A percentile compares a stretch with the other conserved stretches of the same genome.
phyloP scores from a whole-genome alignment of 1,284 basidiomycete genomes.

The Hemileia vastatrix region DNA sequence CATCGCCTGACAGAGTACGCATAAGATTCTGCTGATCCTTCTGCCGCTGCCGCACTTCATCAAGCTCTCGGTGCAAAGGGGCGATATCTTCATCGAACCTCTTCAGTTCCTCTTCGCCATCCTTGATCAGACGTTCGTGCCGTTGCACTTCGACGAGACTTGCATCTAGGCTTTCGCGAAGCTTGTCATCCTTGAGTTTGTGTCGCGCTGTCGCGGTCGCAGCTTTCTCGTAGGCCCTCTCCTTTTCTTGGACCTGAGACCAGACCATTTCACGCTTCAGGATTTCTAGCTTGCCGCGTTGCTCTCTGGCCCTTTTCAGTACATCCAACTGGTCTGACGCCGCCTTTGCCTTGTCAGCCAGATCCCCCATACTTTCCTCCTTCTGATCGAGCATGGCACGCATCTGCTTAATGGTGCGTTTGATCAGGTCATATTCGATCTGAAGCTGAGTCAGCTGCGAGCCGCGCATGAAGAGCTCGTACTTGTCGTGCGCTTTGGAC shows the following conservation, averaged over 20 bases:
- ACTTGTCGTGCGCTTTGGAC: constrained; percentile 75
- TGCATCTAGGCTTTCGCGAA: no score
- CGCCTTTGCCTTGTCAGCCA: constrained; percentile 41
- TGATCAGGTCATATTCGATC: constrained; percentile 70
- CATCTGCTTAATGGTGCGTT: constrained; percentile 61
- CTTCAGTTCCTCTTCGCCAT: no score
- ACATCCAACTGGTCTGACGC: constrained; percentile 58
- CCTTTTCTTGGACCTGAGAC: constrained; percentile 68
- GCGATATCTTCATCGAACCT: no score
- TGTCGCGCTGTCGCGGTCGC: no score
- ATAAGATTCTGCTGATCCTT: no score
- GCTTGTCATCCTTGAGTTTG: no score
- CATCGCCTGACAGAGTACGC: no score
- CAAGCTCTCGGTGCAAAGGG: no score
- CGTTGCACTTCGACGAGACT: no score
- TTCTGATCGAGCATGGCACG: constrained; percentile 58
- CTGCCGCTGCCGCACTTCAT: no score
- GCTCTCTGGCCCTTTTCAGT: constrained; percentile 61
- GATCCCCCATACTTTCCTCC: constrained; percentile 19
- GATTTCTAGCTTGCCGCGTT: constrained; percentile 58
- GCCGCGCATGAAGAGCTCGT: constrained; percentile 89
- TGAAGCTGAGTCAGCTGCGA: constrained; percentile 80
- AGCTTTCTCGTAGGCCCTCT: not conserved
- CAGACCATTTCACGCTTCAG: constrained; percentile 76
- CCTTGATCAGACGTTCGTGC: no score